A percentile compares a stretch with the other conserved stretches of the same genome.
Evolutionary conservation across 768 basidiomycete genomes (phyloP).

Genomic region (Suillus paluster): DNA sequence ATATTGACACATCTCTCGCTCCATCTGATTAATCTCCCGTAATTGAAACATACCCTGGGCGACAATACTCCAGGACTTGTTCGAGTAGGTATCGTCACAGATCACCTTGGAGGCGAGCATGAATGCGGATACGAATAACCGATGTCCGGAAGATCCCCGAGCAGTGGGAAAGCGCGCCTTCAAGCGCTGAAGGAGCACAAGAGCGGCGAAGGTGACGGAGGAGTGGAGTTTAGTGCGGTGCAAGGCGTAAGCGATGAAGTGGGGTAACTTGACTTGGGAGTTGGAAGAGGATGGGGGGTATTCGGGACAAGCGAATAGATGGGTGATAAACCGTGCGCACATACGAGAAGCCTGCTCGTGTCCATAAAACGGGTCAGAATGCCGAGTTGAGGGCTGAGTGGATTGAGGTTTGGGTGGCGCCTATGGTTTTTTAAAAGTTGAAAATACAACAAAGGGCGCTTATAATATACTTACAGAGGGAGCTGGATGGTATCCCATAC

Average conservation of each 20-base stretch:
- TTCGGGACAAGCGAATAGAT: conserved; percentile 87
- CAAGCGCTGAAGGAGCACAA: conserved; percentile 62
- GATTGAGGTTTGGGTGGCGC: conserved; percentile 33
- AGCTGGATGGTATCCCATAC: conserved; percentile 30
- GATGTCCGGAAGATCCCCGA: conserved; percentile 75
- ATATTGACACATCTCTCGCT: conserved; percentile 82
- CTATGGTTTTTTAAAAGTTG: conserved; percentile 13
- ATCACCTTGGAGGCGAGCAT: conserved; percentile 83
- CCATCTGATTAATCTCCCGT: conserved; percentile 83
- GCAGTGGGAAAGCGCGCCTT: conserved; percentile 77
- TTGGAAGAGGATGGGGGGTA: conserved; percentile 55
- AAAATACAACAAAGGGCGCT: neutral
- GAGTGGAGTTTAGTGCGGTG: conserved; percentile 67
- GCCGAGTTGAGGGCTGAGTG: conserved; percentile 29
- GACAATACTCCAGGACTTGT: conserved; percentile 92
- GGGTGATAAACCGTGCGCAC: conserved; percentile 79
- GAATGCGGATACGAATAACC: conserved; percentile 72
- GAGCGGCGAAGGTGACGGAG: conserved; percentile 47
- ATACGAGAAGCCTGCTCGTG: conserved; percentile 74
- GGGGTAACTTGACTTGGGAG: conserved; percentile 44
- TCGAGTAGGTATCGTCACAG: conserved; percentile 93
- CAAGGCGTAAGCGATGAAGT: conserved; percentile 70
- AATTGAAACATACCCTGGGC: conserved; percentile 85
- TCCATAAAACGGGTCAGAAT: conserved; percentile 48
- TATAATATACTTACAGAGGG: conserved; percentile 25